Conservation (phyloP, 2,329 filamentous ascomycete species). For the Rhytidhysteron rufulum region DNA sequence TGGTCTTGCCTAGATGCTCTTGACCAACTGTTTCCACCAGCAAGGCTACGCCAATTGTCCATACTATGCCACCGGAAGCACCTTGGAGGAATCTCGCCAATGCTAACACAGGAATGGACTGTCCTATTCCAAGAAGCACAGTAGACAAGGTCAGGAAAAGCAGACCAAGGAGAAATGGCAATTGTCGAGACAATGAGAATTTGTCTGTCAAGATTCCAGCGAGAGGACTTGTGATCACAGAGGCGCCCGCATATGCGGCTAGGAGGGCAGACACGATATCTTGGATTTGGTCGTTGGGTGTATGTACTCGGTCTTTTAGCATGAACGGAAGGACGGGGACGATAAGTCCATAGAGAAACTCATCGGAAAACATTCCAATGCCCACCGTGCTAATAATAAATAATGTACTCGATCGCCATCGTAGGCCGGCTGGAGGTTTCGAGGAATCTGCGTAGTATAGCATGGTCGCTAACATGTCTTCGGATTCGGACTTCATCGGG, state of each 20-base stretch:
- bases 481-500: too few species aligned
- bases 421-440: conserved; percentile 30
- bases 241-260: conserved; percentile 52
- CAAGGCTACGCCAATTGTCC: conserved; percentile 57
- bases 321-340: conserved; percentile 58
- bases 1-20: conserved; percentile 57
- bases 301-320: conserved; percentile 48
- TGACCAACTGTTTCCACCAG: conserved; percentile 56
- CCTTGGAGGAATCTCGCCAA: conserved; percentile 57
- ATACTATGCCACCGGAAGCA: conserved; percentile 55
- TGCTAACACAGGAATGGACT: conserved; percentile 46
- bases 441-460: too few species aligned
- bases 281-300: conserved; percentile 50
- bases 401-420: conserved; percentile 55
- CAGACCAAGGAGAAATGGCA: conserved; percentile 57
- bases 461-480: too few species aligned
- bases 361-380: conserved; percentile 54
- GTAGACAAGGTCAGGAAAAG: conserved; percentile 52
- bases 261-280: conserved; percentile 51
- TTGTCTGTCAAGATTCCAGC: conserved; percentile 55
- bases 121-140: conserved; percentile 51
- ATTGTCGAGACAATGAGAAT: conserved; percentile 46
- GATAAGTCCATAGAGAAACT: conserved; percentile 58
- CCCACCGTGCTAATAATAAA: conserved; percentile 59
- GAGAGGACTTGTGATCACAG: conserved; percentile 49